Conservation (phyloP, 352 stramenopile genomes). For the Phytophthora vignae region DNA sequence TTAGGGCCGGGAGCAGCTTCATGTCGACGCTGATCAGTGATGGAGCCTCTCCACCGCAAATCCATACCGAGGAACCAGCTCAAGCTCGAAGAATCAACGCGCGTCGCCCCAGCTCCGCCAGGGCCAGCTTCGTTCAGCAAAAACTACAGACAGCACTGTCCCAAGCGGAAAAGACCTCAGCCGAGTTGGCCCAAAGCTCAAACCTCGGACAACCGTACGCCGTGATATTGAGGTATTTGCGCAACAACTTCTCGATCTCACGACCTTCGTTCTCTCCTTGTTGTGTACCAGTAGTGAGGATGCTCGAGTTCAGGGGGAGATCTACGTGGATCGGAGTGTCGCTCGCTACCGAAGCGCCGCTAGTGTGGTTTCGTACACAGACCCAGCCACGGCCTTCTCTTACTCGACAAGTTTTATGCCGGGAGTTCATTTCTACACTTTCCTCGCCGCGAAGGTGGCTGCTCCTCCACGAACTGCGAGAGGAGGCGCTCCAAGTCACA, state of each 20-base stretch:
- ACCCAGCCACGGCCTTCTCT: conserved; percentile 52
- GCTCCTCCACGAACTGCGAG: conserved; percentile 4
- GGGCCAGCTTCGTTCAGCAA: conserved; percentile 64
- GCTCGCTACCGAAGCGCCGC: conserved; percentile 66
- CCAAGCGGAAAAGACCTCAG: conserved; percentile 51
- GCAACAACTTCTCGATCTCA: background rate
- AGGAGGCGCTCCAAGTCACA: background rate
- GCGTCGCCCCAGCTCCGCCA: conserved; percentile 19
- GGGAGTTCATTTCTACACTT: conserved; percentile 83
- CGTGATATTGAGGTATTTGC: background rate
- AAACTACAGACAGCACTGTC: conserved; percentile 71
- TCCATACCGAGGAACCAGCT: conserved; percentile 18
- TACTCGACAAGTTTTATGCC: conserved; percentile 79
- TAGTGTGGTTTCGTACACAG: conserved; percentile 68
- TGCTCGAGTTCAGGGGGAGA: conserved; percentile 2
- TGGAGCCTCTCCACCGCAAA: conserved; percentile 21
- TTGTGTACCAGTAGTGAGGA: conserved; percentile 18
- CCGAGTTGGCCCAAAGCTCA: conserved; percentile 35
- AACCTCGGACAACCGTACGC: conserved; percentile 37
- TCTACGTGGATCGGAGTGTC: conserved; percentile 26
- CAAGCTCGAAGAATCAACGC: background rate
- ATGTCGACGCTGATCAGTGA: conserved; percentile 42
- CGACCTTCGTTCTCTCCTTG: conserved; percentile 7
- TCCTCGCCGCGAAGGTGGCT: conserved; percentile 67
- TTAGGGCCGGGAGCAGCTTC: conserved; percentile 27